Evolutionary conservation across 768 basidiomycete genomes (phyloP).

Genomic region (Omphalotus guepiniiformis): DNA sequence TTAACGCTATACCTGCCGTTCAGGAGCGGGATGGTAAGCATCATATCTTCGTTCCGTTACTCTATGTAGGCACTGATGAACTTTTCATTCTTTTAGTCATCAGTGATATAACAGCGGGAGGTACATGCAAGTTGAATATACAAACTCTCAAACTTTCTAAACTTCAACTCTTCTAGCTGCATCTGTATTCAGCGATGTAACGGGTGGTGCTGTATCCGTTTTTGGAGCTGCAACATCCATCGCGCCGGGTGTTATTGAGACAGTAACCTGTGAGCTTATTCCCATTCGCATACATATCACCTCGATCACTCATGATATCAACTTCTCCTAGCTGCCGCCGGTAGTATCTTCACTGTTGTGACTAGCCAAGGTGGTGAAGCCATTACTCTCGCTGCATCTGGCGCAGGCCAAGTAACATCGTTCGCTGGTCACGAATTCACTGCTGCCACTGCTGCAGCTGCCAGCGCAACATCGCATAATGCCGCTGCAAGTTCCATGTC

Average conservation of each 20-base stretch:
- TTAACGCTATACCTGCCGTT: constrained; percentile 1
- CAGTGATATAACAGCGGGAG: not conserved
- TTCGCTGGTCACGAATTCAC: constrained; percentile 1
- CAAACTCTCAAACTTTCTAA: too few species aligned
- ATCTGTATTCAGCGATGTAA: constrained; percentile 1
- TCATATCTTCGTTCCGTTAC: not conserved
- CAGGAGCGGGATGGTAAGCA: not conserved
- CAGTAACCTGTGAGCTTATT: constrained; percentile 3
- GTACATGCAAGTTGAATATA: too few species aligned
- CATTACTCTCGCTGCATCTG: not conserved
- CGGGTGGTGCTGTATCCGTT: not conserved
- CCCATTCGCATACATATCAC: not conserved
- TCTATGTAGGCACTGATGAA: too few species aligned
- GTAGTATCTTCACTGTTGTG: not conserved
- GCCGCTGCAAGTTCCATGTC: not conserved
- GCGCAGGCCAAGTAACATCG: not conserved
- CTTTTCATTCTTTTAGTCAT: not conserved
- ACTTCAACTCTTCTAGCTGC: too few species aligned
- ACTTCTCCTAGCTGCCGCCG: not conserved
- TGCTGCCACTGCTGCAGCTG: not conserved
- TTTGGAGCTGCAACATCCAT: constrained; percentile 4
- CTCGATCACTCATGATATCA: not conserved
- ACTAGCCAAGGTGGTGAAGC: constrained; percentile 2
- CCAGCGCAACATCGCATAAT: not conserved
- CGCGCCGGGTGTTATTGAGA: constrained; percentile 1